These are phyloP conservation scores for Candida albicans DNA, from an alignment of 1,139 yeast species.

Conservation along the genomic window DNA sequence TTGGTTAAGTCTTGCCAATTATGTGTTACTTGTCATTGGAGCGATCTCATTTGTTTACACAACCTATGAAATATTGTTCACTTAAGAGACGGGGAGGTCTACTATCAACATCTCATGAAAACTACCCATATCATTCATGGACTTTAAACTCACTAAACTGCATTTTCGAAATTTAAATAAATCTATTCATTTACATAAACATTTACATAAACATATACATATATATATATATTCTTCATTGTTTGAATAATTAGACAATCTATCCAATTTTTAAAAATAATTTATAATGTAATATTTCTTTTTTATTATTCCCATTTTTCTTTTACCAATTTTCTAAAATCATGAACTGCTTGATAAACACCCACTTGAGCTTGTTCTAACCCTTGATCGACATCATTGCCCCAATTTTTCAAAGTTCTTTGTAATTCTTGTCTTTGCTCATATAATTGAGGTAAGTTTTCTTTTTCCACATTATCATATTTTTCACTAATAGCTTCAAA, in stretches of 20 bases:
- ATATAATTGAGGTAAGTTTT: conserved; percentile 42
- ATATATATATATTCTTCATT: neutral
- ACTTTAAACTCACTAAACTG: no score
- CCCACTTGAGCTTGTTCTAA: conserved; percentile 16
- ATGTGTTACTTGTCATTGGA: conserved; percentile 54
- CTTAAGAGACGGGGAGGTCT: conserved; percentile 3
- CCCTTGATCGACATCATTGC: conserved; percentile 14
- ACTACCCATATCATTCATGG: neutral
- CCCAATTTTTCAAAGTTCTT: conserved; percentile 16
- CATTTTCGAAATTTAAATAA: no score
- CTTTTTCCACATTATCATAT: conserved; percentile 50
- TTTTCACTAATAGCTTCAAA: conserved; percentile 23
- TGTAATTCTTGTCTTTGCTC: conserved; percentile 19
- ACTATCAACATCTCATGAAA: neutral
- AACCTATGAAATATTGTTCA: conserved; percentile 52
- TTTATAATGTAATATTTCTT: neutral
- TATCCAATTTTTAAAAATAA: neutral
- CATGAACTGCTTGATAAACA: conserved; percentile 22
- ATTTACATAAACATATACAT: neutral
- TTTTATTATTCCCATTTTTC: conserved; percentile 4
- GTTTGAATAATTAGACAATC: neutral
- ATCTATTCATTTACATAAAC: neutral
- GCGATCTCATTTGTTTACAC: conserved; percentile 63
- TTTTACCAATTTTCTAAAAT: conserved; percentile 22
- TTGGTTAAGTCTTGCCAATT: conserved; percentile 41